Evolutionary conservation across 495 filamentous ascomycete genomes (phyloP), one percentile per base, ranked within the genome.

Genomic region (Penicillium roqueforti): DNA sequence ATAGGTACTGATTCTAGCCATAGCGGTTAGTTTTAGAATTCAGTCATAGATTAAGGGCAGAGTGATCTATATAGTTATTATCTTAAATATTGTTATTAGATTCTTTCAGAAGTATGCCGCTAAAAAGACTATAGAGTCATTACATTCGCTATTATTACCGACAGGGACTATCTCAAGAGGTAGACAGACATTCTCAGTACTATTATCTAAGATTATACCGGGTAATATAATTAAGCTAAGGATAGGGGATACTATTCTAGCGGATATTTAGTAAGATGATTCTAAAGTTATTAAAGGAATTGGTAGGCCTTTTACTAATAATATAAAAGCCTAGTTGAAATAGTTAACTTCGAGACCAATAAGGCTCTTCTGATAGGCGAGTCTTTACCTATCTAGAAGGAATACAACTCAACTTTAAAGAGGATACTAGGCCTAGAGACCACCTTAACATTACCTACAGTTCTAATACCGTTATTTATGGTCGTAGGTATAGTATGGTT

Each of bases 171-270:
- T 76, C 6, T 70, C 84, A 8, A 69, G 83, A 13, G 67, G 76
- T 47, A 76, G 76, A 3, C 63, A 76, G 51, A 70, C 69, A 51
- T 55, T 74, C 53, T 79, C 68, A 10, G 68, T 85, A 22, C 70
- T 76, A 6, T 79, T 78, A 9, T 56, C 56, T 13, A 76, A 81
- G 44, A 67, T 81, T 29, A 81, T 85, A 2, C 79, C 76, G 11
- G 83, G 83, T 13, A 81, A 84, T 67, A 78, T 91, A 57, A 71
- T 89, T 44, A 75, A 84, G 38, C 68, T 92, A 38, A 88, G 87
- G 72, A 87, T 86, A 61, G 88, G 88, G 16, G 88, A 91, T 70
- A 89, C 85, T 3, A 79, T 91, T 8, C 88, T 88, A 10, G 88
- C 88, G 4, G 88, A 91, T 62, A 41, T 72, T 54, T 28, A 89